Percentiles rank a stretch among this genome's conserved stretches.
phyloP scores from a whole-genome alignment of 345 rosid species.

The Anacardium occidentale region DNA sequence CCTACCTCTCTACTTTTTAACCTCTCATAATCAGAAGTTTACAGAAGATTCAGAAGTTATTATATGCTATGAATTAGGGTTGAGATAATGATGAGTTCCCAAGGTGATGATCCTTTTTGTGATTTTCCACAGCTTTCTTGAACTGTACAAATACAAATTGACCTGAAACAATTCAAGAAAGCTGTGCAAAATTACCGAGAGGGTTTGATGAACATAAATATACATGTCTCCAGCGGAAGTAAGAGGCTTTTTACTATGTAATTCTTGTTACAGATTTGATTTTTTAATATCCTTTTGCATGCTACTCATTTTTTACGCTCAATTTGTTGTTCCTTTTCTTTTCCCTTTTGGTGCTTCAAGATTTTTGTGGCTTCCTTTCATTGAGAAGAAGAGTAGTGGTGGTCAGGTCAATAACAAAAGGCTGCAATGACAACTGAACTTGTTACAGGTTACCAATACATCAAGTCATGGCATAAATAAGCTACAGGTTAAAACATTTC shows the following conservation, averaged over 20 bases:
- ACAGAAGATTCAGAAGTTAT: neutral
- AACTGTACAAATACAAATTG: conserved; percentile 12
- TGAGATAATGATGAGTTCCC: neutral
- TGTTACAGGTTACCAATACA: no score
- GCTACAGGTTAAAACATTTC: no score
- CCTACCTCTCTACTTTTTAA: neutral
- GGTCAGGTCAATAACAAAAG: no score
- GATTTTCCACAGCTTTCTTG: conserved; percentile 38
- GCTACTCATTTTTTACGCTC: no score
- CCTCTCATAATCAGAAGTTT: neutral
- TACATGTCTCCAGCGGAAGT: neutral
- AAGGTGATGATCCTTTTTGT: conserved; percentile 9
- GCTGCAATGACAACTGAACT: no score
- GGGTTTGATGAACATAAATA: neutral
- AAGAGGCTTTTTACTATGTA: neutral
- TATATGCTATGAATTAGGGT: neutral
- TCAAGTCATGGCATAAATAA: no score
- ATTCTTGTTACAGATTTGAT: neutral
- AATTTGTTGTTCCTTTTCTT: neutral
- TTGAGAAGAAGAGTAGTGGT: no score
- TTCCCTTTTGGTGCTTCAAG: neutral
- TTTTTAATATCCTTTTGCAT: neutral
- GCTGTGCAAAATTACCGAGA: conserved; percentile 26
- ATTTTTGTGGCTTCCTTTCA: neutral
- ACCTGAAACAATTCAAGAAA: conserved; percentile 19